phyloP scores from a whole-genome alignment of 768 basidiomycete genomes.

The Butyriboletus loyo region DNA sequence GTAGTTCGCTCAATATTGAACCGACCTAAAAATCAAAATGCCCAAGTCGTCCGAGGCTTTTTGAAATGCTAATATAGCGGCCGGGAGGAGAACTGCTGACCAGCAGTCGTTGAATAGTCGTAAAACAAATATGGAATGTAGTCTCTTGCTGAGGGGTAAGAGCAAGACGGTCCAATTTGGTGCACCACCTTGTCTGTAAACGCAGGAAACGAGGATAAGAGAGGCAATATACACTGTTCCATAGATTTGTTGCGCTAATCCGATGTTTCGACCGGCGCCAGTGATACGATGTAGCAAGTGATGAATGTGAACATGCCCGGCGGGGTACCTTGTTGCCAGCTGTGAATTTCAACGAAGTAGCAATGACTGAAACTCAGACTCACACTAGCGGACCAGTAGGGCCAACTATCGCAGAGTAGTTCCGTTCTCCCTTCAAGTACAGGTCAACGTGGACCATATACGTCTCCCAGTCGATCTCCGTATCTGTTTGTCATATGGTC shows the following conservation, averaged over 20 bases:
- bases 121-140: conserved; percentile 90
- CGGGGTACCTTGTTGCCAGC: conserved; percentile 72
- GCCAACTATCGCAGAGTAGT: conserved; percentile 79
- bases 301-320: conserved; percentile 87
- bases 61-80: conserved; percentile 65
- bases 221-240: conserved; percentile 67
- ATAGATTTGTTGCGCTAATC: conserved; percentile 75
- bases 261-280: conserved; percentile 54
- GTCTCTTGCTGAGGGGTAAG: conserved; percentile 84
- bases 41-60: conserved; percentile 57
- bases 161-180: conserved; percentile 74
- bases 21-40: conserved; percentile 71
- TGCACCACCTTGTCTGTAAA: conserved; percentile 61
- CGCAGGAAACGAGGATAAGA: conserved; percentile 58
- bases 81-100: conserved; percentile 65
- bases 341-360: background rate
- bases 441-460: conserved; percentile 87
- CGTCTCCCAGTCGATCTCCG: conserved; percentile 97
- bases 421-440: conserved; percentile 76
- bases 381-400: conserved; percentile 94
- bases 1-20: background rate
- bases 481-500: conserved; percentile 55
- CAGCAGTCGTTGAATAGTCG: conserved; percentile 96
- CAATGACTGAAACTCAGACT: conserved; percentile 19
- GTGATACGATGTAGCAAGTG: conserved; percentile 64